Base-by-base conservation (phyloP, 2,329 filamentous ascomycete genomes). In the Aureobasidium sp. region DNA sequence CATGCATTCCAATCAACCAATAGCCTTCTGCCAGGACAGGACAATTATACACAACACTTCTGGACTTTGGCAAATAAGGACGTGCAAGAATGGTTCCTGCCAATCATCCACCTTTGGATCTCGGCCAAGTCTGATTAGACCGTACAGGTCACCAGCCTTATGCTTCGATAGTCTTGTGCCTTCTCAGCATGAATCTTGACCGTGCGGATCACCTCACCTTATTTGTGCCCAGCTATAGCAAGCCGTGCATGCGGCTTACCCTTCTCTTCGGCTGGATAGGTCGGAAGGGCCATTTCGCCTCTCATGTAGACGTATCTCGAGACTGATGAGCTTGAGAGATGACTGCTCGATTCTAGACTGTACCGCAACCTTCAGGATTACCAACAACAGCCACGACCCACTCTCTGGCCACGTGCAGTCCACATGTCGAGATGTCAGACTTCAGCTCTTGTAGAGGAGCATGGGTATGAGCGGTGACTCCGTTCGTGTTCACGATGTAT, bases 161-260 rank as follows among this genome's bases (percentile, higher is more conserved):
- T 45, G 41, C 41, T 45, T 45, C 41, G 12, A 45, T 45, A 45
- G 41, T 45, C 41, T 45, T 45, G 17, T 45, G 41, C 12, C 29
- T 45, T 17, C 24, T 24, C 12, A 12, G n/a, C 14, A 24, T 16
- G 17, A n/a, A 29, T 45, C 41, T 45, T 45, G 41, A 22, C 27
- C 29, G 24, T 45, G n/a, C 7, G 29, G 7, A 34, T n/a, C 19
- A 17, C 11, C 19, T 12, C 41, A 45, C 10, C 25, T 14, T 6
- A 7, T 8, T 17, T 17, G 12, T 11, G 12, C 12, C 29, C 4
- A 45, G 41, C 41, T 24, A 19, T 34, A 12, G 29, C 12, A 45
- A 17, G n/a, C n/a, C n/a, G n/a, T n/a, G n/a, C n/a, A n/a, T n/a
- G n/a, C n/a, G n/a, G n/a, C n/a, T n/a, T n/a, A n/a, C n/a, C n/a